Percentiles rank a stretch among this genome's conserved stretches.
Conservation (phyloP, 441 rosid species). For the Croton setiger region DNA sequence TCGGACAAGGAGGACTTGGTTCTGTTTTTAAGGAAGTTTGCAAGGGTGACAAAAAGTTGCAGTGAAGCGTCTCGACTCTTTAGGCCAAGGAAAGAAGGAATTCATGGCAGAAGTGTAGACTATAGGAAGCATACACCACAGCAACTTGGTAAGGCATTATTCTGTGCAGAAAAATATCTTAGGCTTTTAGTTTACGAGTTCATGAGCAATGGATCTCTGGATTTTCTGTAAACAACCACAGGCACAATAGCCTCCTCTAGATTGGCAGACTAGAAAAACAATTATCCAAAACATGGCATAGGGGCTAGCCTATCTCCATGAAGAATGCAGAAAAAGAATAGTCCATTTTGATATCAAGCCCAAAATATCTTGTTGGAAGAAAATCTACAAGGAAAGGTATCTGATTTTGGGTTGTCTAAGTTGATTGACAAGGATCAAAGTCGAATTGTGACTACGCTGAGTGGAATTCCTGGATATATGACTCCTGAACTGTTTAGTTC, state of each 20-base stretch:
- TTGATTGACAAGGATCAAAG: constrained; percentile 20
- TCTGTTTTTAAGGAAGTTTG: constrained; percentile 16
- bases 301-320: constrained; percentile 26
- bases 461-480: constrained; percentile 22
- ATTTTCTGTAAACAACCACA: constrained; percentile 17
- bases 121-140: constrained; percentile 23
- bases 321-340: constrained; percentile 20
- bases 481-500: constrained; percentile 23
- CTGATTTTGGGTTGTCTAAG: constrained; percentile 21
- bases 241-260: neutral
- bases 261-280: constrained; percentile 20
- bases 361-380: constrained; percentile 22
- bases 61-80: constrained; percentile 17
- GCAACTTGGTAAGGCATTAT: constrained; percentile 23
- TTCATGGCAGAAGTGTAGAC: constrained; percentile 23
- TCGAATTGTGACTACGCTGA: constrained; percentile 16
- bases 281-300: constrained; percentile 21
- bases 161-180: constrained; percentile 17
- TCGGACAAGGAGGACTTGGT: constrained; percentile 22
- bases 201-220: constrained; percentile 22
- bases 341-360: constrained; percentile 23
- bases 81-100: constrained; percentile 13
- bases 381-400: constrained; percentile 8
- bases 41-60: constrained; percentile 15
- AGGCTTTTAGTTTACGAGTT: constrained; percentile 21